phyloP scores from a whole-genome alignment of 176 grass and related monocot species.

The Poa pratensis region DNA sequence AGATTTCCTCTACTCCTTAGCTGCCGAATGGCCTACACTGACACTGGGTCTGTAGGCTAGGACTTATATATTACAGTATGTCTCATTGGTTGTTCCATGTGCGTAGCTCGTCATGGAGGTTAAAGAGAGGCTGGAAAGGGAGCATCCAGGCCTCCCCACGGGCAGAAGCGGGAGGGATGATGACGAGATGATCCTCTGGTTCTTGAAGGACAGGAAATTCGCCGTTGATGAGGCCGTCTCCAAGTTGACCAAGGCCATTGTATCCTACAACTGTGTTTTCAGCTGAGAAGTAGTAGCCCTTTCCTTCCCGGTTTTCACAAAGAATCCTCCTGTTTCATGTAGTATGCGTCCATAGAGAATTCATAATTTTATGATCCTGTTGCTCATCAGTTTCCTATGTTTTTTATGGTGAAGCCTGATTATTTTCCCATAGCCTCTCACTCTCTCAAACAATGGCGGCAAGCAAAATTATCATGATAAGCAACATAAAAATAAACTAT shows the following conservation, averaged over 20 bases:
- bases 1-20: neutral
- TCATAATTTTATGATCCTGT: neutral
- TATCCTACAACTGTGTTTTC: slow-evolving; percentile 51
- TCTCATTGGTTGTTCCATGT: slow-evolving; percentile 4
- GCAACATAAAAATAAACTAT: neutral
- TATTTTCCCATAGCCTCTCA: neutral
- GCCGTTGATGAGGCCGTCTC: slow-evolving; percentile 64
- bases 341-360: neutral
- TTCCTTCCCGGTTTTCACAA: neutral
- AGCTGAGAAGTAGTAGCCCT: neutral
- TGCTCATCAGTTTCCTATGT: neutral
- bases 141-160: slow-evolving; percentile 65
- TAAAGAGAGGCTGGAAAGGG: slow-evolving; percentile 64
- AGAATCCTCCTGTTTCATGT: neutral
- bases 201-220: slow-evolving; percentile 86
- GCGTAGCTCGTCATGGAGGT: slow-evolving; percentile 80
- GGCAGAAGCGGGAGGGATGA: slow-evolving; percentile 81
- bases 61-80: neutral
- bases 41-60: neutral
- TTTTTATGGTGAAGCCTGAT: neutral
- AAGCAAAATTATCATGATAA: neutral
- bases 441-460: neutral
- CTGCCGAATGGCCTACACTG: neutral
- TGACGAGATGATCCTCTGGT: slow-evolving; percentile 94
- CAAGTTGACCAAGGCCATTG: slow-evolving; percentile 83